Percentiles rank a stretch among this genome's conserved stretches.
Conservation (phyloP, 208 protist genomes). For the Lotmaria passim region DNA sequence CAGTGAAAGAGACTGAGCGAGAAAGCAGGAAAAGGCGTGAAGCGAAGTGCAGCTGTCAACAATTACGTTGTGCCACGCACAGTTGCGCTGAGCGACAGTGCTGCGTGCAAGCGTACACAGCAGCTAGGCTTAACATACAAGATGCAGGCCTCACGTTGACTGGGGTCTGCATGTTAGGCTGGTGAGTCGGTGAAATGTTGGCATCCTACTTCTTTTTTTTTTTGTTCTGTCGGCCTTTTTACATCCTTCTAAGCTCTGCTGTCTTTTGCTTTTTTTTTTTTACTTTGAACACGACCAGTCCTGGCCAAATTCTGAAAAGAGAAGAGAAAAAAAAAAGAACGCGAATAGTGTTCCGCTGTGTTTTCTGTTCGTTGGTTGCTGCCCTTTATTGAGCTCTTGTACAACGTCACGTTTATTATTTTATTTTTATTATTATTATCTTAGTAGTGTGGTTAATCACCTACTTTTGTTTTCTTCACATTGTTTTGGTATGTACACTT, state of each 20-base stretch:
- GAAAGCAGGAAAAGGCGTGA: no score
- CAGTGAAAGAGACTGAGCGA: neutral
- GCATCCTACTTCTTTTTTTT: neutral
- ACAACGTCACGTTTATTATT: neutral
- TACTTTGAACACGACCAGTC: neutral
- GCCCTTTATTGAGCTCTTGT: neutral
- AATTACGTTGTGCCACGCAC: no score
- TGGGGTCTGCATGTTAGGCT: neutral
- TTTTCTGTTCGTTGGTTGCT: no score
- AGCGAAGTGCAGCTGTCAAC: no score
- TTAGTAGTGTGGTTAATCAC: neutral
- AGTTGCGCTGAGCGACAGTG: no score
- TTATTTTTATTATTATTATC: neutral
- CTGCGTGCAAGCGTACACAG: neutral
- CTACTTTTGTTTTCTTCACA: slow-evolving; percentile 5
- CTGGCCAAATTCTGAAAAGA: neutral
- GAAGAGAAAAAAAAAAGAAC: neutral
- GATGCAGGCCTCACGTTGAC: neutral
- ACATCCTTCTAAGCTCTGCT: neutral
- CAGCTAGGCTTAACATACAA: neutral
- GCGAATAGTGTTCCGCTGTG: neutral
- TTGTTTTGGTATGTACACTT: neutral
- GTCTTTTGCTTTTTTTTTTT: neutral
- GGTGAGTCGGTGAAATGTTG: neutral
- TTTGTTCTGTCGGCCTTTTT: neutral